Evolutionary conservation across 768 basidiomycete species (phyloP), one percentile per base, ranked within the genome.

Genomic region (Rhizopogon roseolus): DNA sequence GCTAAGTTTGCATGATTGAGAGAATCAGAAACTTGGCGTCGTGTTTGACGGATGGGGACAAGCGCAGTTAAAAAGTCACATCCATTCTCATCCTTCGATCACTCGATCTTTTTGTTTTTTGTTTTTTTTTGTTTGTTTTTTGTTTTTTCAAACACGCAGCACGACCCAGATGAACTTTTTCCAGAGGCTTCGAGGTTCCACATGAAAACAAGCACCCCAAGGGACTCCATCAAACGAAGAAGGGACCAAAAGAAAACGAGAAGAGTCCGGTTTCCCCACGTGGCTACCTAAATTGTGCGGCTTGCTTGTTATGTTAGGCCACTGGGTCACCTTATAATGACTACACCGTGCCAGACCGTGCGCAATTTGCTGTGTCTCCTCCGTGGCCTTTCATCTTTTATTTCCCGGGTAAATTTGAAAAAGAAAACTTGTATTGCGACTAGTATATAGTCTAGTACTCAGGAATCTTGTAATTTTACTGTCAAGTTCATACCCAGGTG

Each of bases 241-340:
- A 40, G 29, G 41, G 22, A 22, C 22, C 22, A 22, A 22, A 22
- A 22, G 22, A 22, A 22, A 22, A 22, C 22, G 22, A 22, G 22
- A 22, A 45, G 32, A 49, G 45, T 60, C 53, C 57, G 41, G 60
- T 57, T 54, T 54, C 16, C 48, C 50, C 67, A 69, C 65, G 65
- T 67, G 63, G 58, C 53, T 13, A 54, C 54, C 61, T 50, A 65
- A 65, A 60, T 54, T n/a, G 66, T 66, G 43, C 51, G 54, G 59
- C 57, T 66, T 55, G 56, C 62, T 57, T 44, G 60, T 62, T 54
- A 46, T 29, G 45, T 29, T 34, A 16, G 10, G 60, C 22, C 22
- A 22, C 22, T 56, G 55, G 55, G 59, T 63, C 56, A 63, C 52
- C 54, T 57, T 69, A 69, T 67, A 63, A 65, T 69, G 60, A 41